Evolutionary conservation across 441 rosid species (phyloP), one percentile per base, ranked within the genome.

Genomic region (Lepidium campestre): DNA sequence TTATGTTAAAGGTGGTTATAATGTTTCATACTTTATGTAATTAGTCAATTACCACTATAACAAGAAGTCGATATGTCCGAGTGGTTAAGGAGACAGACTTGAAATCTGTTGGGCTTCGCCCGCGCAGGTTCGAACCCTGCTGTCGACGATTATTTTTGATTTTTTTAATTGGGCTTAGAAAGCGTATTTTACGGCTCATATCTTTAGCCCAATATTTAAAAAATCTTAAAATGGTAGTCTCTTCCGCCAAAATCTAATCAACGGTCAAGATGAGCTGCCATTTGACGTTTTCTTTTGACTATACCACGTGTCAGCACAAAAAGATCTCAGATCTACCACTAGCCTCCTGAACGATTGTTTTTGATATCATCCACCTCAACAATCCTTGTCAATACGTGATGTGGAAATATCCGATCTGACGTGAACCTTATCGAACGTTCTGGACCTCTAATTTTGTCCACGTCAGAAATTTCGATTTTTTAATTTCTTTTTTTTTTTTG

Each of bases 41-140:
- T n/a, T n/a, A n/a, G n/a, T n/a, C n/a, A n/a, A n/a, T n/a, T n/a
- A n/a, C n/a, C n/a, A n/a, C n/a, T n/a, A n/a, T n/a, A n/a, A n/a
- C 41, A 36, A 14, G 3, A 46, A 17, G 97, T 88, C 96, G 88
- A 89, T 86, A 91, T 94, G 99, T 91, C 91, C 88, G 97, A 88
- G 99, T 86, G 92, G 99, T 89, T 85, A 94, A 91, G 97, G 98
- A 91, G 96, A 88, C 81, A 85, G 94, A 91, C 98, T 91, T 86
- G 90, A 93, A 89, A 85, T 91, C 92, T 89, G 79, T 89, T 91
- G 96, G 97, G 92, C 89, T 82, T 12, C 69, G 96, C 94, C 93
- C 85, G 96, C 93, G 93, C 94, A 86, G 90, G 96, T 89, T 94
- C 90, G 96, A 93, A 84, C 85, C 98, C 91, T 86, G 93, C 93